Base-by-base conservation (phyloP, 306 rosid genomes). In the Cicer judaicum region DNA sequence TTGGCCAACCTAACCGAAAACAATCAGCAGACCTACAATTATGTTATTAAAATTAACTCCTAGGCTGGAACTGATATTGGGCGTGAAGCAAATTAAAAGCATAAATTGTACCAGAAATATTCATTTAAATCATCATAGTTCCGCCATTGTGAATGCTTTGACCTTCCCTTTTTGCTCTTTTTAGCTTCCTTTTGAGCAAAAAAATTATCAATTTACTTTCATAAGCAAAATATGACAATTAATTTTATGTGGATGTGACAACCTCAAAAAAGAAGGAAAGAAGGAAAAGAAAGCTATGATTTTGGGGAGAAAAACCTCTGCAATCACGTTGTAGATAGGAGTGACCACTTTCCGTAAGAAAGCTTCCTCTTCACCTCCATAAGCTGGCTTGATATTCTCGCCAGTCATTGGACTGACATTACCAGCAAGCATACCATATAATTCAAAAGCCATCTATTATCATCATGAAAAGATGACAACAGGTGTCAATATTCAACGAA, bases 391-490 rank as follows among this genome's bases (percentile, higher is more conserved):
- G 64, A 94, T 89, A 81, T 92, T 94, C 84, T 94, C 99, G 40
- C 99, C 99, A 0, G 99, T 94, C 97, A 88, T 92, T 60, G 99
- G 97, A 83, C 97, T 94, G 46, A 94, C 97, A 89, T 90, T 94
- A 84, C 99, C 99, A 49, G 99, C 99, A 70, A 94, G 88, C 98
- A 94, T 94, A 64, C 99, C 99, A 81, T 94, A 94, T 84, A 94
- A 83, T 75, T 94, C 99, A 85, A 94, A 94, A 29, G 98, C 99
- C 99, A 94, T 94, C 99, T 94, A 77, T 75, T 74, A 56, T 66
- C 63, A 48, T 64, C 64, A 77, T 41, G 10, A 80, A 72, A 63
- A 78, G 65, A 85, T 62, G 24, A 65, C 40, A 66, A 70, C 50
- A 10, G 53, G 68, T 70, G 74, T 63, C 56, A 64, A 21, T 52